phyloP scores from a whole-genome alignment of 2,329 filamentous ascomycete genomes.

The Beauveria caledonica region DNA sequence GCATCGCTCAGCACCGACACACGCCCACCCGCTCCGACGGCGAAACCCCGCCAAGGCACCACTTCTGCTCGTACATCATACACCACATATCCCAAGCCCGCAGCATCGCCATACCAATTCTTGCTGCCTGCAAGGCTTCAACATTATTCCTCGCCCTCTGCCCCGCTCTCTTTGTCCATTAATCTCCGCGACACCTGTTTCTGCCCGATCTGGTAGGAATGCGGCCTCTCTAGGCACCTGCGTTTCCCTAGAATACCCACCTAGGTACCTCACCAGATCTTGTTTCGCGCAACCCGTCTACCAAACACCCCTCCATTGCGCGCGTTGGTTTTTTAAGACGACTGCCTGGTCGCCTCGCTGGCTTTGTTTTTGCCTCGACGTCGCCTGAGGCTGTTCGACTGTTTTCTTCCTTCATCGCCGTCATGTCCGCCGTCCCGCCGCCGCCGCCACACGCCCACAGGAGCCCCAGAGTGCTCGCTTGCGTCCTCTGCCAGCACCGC shows the following conservation, averaged over 20 bases:
- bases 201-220: constrained; percentile 7
- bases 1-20: not conserved
- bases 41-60: constrained; percentile 7
- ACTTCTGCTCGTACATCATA: not conserved
- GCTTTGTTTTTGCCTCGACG: not conserved
- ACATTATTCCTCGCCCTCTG: not conserved
- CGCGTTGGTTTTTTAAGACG: not conserved
- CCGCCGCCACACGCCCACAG: constrained; percentile 22
- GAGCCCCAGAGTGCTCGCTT: constrained; percentile 40
- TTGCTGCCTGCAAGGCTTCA: constrained; percentile 11
- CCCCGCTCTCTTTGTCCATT: not conserved
- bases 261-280: not conserved
- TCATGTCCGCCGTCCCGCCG: constrained; percentile 6
- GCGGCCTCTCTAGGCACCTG: constrained; percentile 1
- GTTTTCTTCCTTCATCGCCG: not conserved
- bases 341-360: not conserved
- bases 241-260: not conserved
- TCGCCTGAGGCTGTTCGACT: not conserved
- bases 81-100: not conserved
- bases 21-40: not conserved
- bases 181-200: constrained; percentile 4
- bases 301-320: constrained; percentile 6
- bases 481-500: constrained; percentile 51
- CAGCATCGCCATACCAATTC: not conserved
- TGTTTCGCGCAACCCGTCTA: not conserved